A percentile compares a stretch with the other conserved stretches of the same genome.
Evolutionary conservation across 1,284 basidiomycete genomes (phyloP).

Genomic region (Takashimella koratensis): DNA sequence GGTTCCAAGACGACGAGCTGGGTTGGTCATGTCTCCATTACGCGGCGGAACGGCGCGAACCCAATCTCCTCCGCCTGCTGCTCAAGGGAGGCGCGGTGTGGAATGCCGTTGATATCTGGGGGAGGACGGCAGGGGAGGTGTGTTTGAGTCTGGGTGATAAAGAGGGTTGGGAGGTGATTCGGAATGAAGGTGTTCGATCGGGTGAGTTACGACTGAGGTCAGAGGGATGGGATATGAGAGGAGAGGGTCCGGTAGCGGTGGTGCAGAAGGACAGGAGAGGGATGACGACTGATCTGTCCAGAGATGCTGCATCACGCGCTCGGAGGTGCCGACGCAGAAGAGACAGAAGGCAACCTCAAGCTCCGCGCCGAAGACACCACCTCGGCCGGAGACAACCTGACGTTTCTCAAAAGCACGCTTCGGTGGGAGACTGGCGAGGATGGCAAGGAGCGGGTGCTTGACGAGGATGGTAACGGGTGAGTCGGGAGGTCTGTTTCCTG

Average conservation of each 20-base stretch:
- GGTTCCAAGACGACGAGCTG: constrained; percentile 82
- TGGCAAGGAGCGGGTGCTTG: constrained; percentile 64
- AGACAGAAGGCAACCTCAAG: constrained; percentile 28
- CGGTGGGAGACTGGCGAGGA: constrained; percentile 66
- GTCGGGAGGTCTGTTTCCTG: too few species aligned
- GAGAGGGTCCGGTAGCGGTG: too few species aligned
- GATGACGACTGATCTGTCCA: constrained; percentile 4
- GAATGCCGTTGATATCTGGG: constrained; percentile 80
- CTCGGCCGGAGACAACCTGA: constrained; percentile 67
- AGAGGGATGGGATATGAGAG: neutral
- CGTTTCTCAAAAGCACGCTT: constrained; percentile 70
- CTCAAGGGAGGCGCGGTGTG: constrained; percentile 83
- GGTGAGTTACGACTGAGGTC: constrained; percentile 52
- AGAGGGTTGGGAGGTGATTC: constrained; percentile 67
- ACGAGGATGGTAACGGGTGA: constrained; percentile 62
- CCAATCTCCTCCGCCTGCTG: constrained; percentile 61
- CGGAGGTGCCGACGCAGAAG: neutral
- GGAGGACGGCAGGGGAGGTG: constrained; percentile 81
- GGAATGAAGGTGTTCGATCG: constrained; percentile 80
- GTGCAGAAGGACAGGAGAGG: neutral
- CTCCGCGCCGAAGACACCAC: constrained; percentile 57
- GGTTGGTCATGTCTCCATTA: constrained; percentile 84
- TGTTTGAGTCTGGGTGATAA: constrained; percentile 77
- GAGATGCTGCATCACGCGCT: constrained; percentile 52
- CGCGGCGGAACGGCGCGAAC: constrained; percentile 71